Percentiles rank a stretch among this genome's conserved stretches.
These are phyloP conservation scores for Cordyceps militaris DNA, from an alignment of 2,329 filamentous ascomycete genomes.

Conservation along the genomic window DNA sequence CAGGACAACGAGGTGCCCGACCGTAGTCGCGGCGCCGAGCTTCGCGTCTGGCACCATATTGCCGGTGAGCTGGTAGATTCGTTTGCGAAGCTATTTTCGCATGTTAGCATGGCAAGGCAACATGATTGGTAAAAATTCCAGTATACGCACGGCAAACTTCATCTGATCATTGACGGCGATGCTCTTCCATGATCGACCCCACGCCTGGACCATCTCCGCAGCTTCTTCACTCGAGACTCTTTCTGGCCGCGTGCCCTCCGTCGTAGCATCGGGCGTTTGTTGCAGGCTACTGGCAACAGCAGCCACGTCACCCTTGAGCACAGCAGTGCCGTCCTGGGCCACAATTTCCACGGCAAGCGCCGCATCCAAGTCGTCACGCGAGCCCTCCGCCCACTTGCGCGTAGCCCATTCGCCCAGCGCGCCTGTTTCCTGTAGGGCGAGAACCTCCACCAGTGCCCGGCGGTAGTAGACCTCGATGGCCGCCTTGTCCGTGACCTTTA, in stretches of 20 bases:
- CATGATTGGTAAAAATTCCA: neutral
- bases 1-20: conserved; percentile 47
- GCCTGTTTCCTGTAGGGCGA: conserved; percentile 33
- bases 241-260: conserved; percentile 17
- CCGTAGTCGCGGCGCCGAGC: conserved; percentile 49
- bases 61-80: conserved; percentile 74
- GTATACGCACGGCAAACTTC: conserved; percentile 64
- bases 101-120: neutral
- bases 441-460: conserved; percentile 45
- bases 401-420: conserved; percentile 24
- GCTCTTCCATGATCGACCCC: conserved; percentile 51
- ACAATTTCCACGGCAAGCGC: conserved; percentile 32
- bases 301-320: conserved; percentile 31
- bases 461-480: conserved; percentile 43
- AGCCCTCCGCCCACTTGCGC: conserved; percentile 27
- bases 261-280: conserved; percentile 19
- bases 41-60: conserved; percentile 64
- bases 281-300: conserved; percentile 28
- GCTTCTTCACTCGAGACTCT: conserved; percentile 33
- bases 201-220: conserved; percentile 34
- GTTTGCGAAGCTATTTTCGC: conserved; percentile 64
- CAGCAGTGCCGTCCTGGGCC: conserved; percentile 34
- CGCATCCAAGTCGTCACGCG: conserved; percentile 27
- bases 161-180: conserved; percentile 51
- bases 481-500: conserved; percentile 35